These are phyloP conservation scores for Lantana camara DNA, from an alignment of 257 asterid species.

Conservation along the genomic window DNA sequence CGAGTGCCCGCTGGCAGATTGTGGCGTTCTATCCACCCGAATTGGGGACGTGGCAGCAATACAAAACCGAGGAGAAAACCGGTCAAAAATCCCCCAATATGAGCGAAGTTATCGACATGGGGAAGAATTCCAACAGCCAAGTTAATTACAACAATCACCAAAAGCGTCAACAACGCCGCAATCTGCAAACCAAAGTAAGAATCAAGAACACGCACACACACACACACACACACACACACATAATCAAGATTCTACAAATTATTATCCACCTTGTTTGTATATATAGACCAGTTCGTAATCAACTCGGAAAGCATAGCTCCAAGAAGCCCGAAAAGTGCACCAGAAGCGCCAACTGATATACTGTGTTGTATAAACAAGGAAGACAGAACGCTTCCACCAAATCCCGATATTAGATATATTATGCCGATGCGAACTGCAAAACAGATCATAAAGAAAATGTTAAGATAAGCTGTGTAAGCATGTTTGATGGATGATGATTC, in stretches of 20 bases:
- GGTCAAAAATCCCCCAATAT: constrained; percentile 86
- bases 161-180: constrained; percentile 69
- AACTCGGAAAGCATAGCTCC: constrained; percentile 96
- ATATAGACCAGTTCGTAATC: constrained; percentile 87
- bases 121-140: constrained; percentile 87
- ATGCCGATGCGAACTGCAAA: constrained; percentile 66
- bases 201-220: not conserved
- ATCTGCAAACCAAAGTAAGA: constrained; percentile 38
- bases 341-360: constrained; percentile 92
- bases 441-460: not conserved
- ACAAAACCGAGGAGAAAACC: constrained; percentile 89
- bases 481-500: not conserved
- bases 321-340: constrained; percentile 95
- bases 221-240: not conserved
- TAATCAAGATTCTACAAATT: not conserved
- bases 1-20: constrained; percentile 55
- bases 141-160: constrained; percentile 66
- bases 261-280: constrained; percentile 68
- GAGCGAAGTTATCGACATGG: constrained; percentile 83
- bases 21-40: constrained; percentile 78
- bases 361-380: constrained; percentile 60
- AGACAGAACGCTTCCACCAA: constrained; percentile 83
- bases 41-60: constrained; percentile 81
- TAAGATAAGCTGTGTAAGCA: not conserved
- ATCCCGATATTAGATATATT: constrained; percentile 74